Conservation (phyloP, 306 rosid genomes). For the Cicer chorassanicum region DNA sequence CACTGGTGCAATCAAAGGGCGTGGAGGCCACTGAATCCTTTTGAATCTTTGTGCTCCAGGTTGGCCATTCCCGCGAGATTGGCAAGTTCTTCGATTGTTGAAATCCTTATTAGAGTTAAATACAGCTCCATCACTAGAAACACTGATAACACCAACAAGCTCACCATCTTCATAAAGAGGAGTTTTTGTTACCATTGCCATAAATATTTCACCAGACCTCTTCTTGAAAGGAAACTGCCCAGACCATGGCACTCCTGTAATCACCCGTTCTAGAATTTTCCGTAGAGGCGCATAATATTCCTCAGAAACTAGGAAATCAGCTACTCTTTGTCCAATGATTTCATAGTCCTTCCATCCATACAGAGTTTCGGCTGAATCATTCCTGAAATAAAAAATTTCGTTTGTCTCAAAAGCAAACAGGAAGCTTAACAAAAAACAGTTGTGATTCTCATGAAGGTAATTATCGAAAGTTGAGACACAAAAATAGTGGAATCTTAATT, state of each 20-base stretch:
- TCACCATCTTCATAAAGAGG: conserved; percentile 66
- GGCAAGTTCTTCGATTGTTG: conserved; percentile 41
- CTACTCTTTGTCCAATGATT: conserved; percentile 55
- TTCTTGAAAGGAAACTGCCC: conserved; percentile 81
- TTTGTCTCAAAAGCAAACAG: conserved; percentile 8
- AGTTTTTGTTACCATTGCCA: conserved; percentile 65
- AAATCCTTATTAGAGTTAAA: conserved; percentile 41
- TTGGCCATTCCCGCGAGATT: conserved; percentile 44
- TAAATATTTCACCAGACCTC: conserved; percentile 65
- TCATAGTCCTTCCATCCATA: conserved; percentile 81
- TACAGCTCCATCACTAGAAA: conserved; percentile 65
- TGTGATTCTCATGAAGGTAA: neutral
- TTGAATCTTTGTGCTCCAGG: conserved; percentile 48
- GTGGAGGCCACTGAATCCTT: conserved; percentile 59
- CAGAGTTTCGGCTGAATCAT: conserved; percentile 63
- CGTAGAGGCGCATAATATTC: conserved; percentile 52
- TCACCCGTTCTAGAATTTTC: conserved; percentile 58
- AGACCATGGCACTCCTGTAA: conserved; percentile 62
- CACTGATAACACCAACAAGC: conserved; percentile 60
- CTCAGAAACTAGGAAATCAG: conserved; percentile 52
- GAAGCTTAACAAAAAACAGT: neutral
- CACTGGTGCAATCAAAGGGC: conserved; percentile 53
- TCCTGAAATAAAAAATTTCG: conserved; percentile 54
- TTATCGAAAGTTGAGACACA: neutral
- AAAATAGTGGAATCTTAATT: neutral